Evolutionary conservation across 73 alveolate species (phyloP).

Genomic region (Tetrahymena elliotti): DNA sequence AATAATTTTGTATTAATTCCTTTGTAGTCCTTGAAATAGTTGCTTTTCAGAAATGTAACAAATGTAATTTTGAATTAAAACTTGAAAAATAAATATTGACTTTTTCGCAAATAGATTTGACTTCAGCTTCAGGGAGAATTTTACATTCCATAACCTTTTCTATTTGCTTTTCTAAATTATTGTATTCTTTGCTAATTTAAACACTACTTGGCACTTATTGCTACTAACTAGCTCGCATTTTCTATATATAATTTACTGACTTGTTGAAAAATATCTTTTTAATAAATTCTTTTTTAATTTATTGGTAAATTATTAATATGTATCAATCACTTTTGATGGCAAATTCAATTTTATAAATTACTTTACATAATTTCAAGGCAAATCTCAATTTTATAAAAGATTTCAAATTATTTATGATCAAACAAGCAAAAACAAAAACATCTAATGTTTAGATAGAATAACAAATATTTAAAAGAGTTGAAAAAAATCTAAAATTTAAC

Average conservation of each 20-base stretch:
- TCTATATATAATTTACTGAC: not conserved
- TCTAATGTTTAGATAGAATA: no score
- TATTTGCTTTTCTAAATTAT: not conserved
- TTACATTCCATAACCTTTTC: not conserved
- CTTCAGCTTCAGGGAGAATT: not conserved
- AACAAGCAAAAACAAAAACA: no score
- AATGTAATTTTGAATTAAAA: not conserved
- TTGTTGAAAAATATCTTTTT: not conserved
- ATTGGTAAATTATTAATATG: not conserved
- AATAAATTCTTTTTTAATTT: not conserved
- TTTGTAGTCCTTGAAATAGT: not conserved
- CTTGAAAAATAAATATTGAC: not conserved
- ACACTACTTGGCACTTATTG: not conserved
- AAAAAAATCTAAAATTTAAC: not conserved
- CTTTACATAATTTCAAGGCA: not conserved
- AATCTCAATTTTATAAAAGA: not conserved
- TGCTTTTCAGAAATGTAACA: not conserved
- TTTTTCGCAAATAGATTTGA: conserved; percentile 11
- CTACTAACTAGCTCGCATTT: not conserved
- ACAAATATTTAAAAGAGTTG: not conserved
- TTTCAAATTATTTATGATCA: not conserved
- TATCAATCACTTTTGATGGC: not conserved
- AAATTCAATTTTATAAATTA: not conserved
- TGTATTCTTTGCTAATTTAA: not conserved
- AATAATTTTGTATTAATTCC: no score